Base-by-base conservation (phyloP, 306 rosid genomes). In the Casuarina equisetifolia region DNA sequence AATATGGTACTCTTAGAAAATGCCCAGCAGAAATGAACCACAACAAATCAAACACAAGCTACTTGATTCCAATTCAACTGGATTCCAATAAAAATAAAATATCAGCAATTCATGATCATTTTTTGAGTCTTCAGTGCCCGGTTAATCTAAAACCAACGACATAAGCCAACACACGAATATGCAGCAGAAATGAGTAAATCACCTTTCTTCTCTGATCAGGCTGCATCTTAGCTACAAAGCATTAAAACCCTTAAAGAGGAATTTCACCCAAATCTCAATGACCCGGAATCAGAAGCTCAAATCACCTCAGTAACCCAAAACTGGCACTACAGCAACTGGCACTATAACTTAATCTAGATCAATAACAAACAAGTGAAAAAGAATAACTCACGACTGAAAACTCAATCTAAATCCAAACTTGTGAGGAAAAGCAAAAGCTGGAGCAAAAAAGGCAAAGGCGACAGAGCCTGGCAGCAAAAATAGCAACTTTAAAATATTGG, bases 121-220 rank as follows among this genome's bases (percentile, higher is more conserved):
- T 38, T 3, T 32, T 12, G 63, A 72, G 11, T 42, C 63, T 40
- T 50, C 25, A 72, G 15, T 72, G 17, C 48, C 17, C 16, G 53
- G 46, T 36, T 53, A 4, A 73, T 15, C 72, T 48, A 48, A 45
- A 66, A 35, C 69, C 61, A 16, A 82, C 32, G 69, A 35, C 32
- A 73, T 43, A 63, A 20, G 2, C 12, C 39, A 16, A 16, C 19
- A 54, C 63, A 12, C 4, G 32, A 3, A 70, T 10, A 63, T 45
- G 42, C 20, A 69, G 53, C 46, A 74, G 49, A 76, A 61, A 42
- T 43, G 49, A 74, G 44, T 72, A 69, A 42, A 85, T 81, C 85
- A 89, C 99, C 99, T 96, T 96, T 90, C 89, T 96, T 74, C 93
- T 90, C 59, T 90, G 97, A 87, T 92, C 99, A 75, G 88, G 85